Conservation (phyloP, 352 stramenopile species). For the Phytophthora cryptogea region DNA sequence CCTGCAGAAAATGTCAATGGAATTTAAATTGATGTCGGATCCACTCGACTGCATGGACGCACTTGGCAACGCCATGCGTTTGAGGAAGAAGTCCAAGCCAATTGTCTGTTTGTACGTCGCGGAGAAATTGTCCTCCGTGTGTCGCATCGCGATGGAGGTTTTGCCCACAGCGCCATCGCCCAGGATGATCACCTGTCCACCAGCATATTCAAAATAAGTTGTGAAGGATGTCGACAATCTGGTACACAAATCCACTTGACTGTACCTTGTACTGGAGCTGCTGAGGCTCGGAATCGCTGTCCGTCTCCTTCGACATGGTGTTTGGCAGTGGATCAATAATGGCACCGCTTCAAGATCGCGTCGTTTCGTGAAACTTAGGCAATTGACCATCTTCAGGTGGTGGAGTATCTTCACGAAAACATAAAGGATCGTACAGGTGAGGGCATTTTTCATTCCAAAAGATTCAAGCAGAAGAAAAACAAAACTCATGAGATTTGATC, state of each 20-base stretch:
- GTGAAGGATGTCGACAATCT: neutral
- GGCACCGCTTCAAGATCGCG: conserved; percentile 28
- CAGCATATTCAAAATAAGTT: neutral
- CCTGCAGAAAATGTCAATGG: conserved; percentile 39
- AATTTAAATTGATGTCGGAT: too few species aligned
- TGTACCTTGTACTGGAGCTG: conserved; percentile 89
- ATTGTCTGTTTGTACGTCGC: conserved; percentile 96
- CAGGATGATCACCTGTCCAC: conserved; percentile 91
- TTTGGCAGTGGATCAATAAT: neutral
- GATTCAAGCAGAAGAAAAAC: too few species aligned
- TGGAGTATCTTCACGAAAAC: conserved; percentile 20
- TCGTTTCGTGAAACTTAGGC: conserved; percentile 28
- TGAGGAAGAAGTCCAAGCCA: conserved; percentile 95
- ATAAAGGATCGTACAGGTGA: too few species aligned
- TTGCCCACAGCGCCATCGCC: conserved; percentile 95
- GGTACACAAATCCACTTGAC: neutral
- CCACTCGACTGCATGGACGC: neutral
- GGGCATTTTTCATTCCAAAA: too few species aligned
- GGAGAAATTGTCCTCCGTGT: conserved; percentile 92
- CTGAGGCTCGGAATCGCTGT: conserved; percentile 80
- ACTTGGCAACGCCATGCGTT: conserved; percentile 90
- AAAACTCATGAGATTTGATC: too few species aligned
- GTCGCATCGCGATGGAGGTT: conserved; percentile 93
- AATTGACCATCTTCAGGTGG: conserved; percentile 17
- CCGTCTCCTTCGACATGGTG: conserved; percentile 83